Conservation (phyloP, 83 land plant genomes). For the Picea abies region DNA sequence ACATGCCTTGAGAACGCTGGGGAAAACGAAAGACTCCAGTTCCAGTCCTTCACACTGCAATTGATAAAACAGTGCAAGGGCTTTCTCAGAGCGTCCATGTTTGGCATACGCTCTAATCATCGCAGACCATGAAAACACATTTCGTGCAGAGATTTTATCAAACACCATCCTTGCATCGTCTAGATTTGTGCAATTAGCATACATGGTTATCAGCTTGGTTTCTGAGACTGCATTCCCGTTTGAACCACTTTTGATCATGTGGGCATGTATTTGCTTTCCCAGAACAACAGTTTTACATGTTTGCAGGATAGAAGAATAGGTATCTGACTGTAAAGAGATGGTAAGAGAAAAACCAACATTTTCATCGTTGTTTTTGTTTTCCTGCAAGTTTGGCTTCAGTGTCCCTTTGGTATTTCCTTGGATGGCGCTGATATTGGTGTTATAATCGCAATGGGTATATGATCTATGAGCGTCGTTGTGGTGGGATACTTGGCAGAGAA, state of each 20-base stretch:
- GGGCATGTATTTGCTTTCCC: slow-evolving; percentile 59
- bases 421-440: no score
- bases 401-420: no score
- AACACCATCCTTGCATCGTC: slow-evolving; percentile 1
- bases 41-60: neutral
- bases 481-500: no score
- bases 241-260: slow-evolving; percentile 26
- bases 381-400: no score
- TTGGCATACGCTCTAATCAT: slow-evolving; percentile 2
- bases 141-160: neutral
- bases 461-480: no score
- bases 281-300: slow-evolving; percentile 7
- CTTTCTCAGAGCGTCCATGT: neutral
- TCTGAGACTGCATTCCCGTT: slow-evolving; percentile 24
- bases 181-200: slow-evolving; percentile 35
- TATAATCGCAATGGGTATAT: no score
- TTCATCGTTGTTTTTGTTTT: no score
- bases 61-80: neutral
- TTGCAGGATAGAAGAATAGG: no score
- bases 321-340: no score
- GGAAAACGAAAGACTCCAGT: neutral
- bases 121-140: slow-evolving; percentile 22
- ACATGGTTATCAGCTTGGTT: slow-evolving; percentile 50
- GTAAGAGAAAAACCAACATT: no score
- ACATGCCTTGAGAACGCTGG: slow-evolving; percentile 23